Evolutionary conservation across 1,284 basidiomycete species (phyloP), one percentile per base, ranked within the genome.

Genomic region (Thecaphora thlaspeos): DNA sequence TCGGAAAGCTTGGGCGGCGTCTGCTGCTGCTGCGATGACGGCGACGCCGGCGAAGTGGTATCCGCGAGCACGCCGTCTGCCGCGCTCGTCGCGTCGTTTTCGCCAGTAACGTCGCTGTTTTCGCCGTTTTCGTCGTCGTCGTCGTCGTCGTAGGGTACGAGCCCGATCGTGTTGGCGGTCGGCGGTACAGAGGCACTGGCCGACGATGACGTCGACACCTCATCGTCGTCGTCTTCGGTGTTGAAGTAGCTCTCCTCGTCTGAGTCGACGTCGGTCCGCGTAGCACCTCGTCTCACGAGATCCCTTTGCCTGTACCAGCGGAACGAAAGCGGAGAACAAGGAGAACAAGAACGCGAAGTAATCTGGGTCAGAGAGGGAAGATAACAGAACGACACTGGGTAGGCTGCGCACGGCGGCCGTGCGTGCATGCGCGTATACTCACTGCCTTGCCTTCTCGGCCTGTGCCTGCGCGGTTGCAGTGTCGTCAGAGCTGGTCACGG

Each of bases 231-330:
- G 55, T 89, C 88, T 26, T 88, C 87, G 17, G 81, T 83, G 67
- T 91, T 90, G 82, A 95, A 95, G 81, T 94, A 97, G 48, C 79
- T 79, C 72, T 89, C 86, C 43, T 96, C 91, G 68, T 91, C 80
- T 18, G 89, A 79, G 75, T 68, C 85, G 82, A 58, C 82, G 81
- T 72, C 84, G 80, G 55, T 26, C 34, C 49, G 41, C 37, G 51
- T 36, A 30, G 38, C 39, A 48, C 55, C 43, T 55, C 66, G 11
- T 51, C 54, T 17, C 39, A 37, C 21, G 42, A 51, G 30, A 34
- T 51, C 52, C 30, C 43, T 47, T 43, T 36, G 34, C 32, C 46
- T 45, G 38, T 4, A 28, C 5, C 5, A 4, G 17, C 8, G 14
- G 12, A 4, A 46, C 24, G 11, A 23, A 49, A n/a, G 11, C 4